Percentiles rank a stretch among this genome's conserved stretches.
These are phyloP conservation scores for Macaranga tanarius DNA, from an alignment of 441 rosid genomes.

Conservation along the genomic window DNA sequence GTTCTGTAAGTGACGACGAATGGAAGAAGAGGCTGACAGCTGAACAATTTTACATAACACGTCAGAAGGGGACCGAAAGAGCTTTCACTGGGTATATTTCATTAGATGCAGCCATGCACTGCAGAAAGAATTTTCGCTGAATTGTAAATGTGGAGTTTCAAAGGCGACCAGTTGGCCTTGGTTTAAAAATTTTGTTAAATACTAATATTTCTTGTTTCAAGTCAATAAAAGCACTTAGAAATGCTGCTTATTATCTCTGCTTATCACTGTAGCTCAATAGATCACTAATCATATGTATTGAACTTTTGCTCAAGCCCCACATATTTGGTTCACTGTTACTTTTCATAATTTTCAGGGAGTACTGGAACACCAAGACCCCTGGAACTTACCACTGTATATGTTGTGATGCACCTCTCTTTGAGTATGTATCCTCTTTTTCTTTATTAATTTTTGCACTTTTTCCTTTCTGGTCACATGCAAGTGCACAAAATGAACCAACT, in stretches of 20 bases:
- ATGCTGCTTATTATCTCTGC: not conserved
- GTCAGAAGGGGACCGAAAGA: conserved; percentile 86
- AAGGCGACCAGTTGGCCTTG: not conserved
- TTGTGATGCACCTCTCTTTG: conserved; percentile 72
- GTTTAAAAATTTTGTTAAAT: not conserved
- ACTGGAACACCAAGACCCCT: conserved; percentile 73
- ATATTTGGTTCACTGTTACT: not conserved
- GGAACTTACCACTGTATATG: conserved; percentile 85
- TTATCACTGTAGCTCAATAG: no score
- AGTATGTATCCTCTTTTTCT: conserved; percentile 40
- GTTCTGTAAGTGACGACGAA: conserved; percentile 54
- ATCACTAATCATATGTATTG: no score
- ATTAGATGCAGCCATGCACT: not conserved
- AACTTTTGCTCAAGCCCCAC: not conserved
- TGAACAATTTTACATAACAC: conserved; percentile 67
- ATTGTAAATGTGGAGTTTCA: not conserved
- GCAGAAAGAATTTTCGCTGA: not conserved
- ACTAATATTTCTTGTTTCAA: no score
- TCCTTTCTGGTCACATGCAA: not conserved
- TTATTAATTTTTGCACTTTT: not conserved
- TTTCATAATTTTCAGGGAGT: conserved; percentile 48
- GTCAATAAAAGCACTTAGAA: not conserved
- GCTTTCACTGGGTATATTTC: conserved; percentile 77
- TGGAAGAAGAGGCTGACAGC: conserved; percentile 72
- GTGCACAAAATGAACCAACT: not conserved